Evolutionary conservation across 2,329 filamentous ascomycete species (phyloP).

Genomic region (Stagonosporopsis vannaccii): DNA sequence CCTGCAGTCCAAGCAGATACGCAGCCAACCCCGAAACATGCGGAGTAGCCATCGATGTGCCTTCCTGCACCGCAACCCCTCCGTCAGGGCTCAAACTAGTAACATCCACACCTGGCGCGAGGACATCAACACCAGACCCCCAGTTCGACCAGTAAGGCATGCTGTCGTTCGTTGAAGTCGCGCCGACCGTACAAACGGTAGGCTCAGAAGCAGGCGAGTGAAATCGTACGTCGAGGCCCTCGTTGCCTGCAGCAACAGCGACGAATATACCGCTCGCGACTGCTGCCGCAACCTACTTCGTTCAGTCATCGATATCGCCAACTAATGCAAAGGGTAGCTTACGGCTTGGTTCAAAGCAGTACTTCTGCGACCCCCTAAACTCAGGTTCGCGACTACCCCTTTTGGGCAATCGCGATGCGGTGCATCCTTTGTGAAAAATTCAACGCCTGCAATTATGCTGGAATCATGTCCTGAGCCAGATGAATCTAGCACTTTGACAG

Average conservation of each 20-base stretch:
- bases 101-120: slow-evolving; percentile 49
- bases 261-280: slow-evolving; percentile 47
- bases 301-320: slow-evolving; percentile 2
- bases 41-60: slow-evolving; percentile 73
- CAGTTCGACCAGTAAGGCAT: slow-evolving; percentile 48
- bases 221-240: slow-evolving; percentile 31
- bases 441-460: slow-evolving; percentile 38
- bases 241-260: slow-evolving; percentile 50
- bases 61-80: slow-evolving; percentile 58
- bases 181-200: slow-evolving; percentile 49
- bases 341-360: slow-evolving; percentile 37
- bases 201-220: slow-evolving; percentile 46
- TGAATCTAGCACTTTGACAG: slow-evolving; percentile 47
- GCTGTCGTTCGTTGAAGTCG: slow-evolving; percentile 40
- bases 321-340: not conserved
- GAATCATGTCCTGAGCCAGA: slow-evolving; percentile 33
- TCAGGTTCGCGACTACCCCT: slow-evolving; percentile 45
- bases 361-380: slow-evolving; percentile 41
- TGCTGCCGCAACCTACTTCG: slow-evolving; percentile 37
- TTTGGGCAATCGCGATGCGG: slow-evolving; percentile 33
- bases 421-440: slow-evolving; percentile 29
- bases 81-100: slow-evolving; percentile 56
- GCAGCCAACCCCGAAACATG: slow-evolving; percentile 73
- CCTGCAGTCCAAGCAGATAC: slow-evolving; percentile 66
- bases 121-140: slow-evolving; percentile 46